Conservation (phyloP, 31 red algal genomes). For the Asparagopsis taxiformis region DNA sequence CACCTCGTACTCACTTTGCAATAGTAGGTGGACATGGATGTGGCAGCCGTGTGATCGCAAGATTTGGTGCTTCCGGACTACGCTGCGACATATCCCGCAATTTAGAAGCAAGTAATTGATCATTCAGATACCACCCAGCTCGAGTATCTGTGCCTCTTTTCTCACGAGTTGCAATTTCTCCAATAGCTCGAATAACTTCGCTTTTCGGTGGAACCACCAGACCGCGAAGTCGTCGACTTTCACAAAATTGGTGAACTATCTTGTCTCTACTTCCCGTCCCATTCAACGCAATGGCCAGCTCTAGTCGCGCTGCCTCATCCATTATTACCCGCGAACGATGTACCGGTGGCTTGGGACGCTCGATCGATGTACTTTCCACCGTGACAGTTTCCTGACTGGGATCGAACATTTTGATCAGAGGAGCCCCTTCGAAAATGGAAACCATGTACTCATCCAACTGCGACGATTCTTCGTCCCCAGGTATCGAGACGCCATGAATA, state of each 20-base stretch:
- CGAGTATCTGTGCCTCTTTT: conserved; percentile 50
- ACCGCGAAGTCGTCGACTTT: conserved; percentile 13
- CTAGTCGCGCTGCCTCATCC: conserved; percentile 44
- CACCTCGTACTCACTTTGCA: no score
- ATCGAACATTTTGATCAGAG: conserved; percentile 58
- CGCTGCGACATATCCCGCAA: conserved; percentile 12
- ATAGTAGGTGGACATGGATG: no score
- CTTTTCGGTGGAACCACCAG: conserved; percentile 50
- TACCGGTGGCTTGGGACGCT: neutral
- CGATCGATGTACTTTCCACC: conserved; percentile 14
- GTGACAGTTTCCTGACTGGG: conserved; percentile 32
- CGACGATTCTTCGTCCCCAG: neutral
- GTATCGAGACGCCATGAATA: conserved; percentile 26
- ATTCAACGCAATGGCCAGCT: conserved; percentile 31
- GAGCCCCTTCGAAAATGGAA: conserved; percentile 2
- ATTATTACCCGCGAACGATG: neutral
- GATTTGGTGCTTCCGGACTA: no score
- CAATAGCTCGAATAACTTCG: conserved; percentile 62
- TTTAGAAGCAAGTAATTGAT: conserved; percentile 26
- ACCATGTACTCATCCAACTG: conserved; percentile 14
- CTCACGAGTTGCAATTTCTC: conserved; percentile 52
- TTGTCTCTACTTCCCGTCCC: conserved; percentile 34
- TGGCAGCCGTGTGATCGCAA: no score
- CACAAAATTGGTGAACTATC: conserved; percentile 63
- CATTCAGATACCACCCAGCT: conserved; percentile 60